Percentiles rank a stretch among this genome's conserved stretches.
Evolutionary conservation across 75 land plant species (phyloP).

Genomic region (Cupressus sempervirens): DNA sequence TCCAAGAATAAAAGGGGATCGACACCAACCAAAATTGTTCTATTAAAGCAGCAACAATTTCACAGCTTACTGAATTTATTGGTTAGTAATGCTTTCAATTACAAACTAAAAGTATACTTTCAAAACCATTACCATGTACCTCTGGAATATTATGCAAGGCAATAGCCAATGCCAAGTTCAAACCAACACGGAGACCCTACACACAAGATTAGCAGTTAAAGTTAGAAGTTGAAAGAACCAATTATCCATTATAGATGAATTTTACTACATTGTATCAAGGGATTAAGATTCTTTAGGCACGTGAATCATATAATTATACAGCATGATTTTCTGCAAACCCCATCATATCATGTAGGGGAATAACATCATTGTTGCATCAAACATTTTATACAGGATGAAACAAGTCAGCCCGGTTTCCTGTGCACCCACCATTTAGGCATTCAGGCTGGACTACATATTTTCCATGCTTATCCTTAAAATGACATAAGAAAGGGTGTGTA

Average conservation of each 20-base stretch:
- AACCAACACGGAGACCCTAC: constrained; percentile 88
- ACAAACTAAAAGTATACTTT: not conserved
- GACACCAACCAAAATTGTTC: not conserved
- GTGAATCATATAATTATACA: not conserved
- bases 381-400: not conserved
- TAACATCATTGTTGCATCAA: not conserved
- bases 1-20: not conserved
- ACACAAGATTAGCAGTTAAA: constrained; percentile 8
- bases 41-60: constrained; percentile 4
- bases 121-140: constrained; percentile 31
- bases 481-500: not conserved
- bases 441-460: not conserved
- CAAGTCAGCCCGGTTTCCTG: not conserved
- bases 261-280: not conserved
- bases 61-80: not conserved
- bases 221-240: not conserved
- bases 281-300: not conserved
- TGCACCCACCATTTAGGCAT: constrained; percentile 4
- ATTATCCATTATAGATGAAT: not conserved
- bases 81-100: not conserved
- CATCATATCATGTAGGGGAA: constrained; percentile 4
- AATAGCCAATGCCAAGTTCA: constrained; percentile 90
- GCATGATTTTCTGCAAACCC: not conserved
- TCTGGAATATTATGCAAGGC: constrained; percentile 97
- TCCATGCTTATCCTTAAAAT: not conserved